Evolutionary conservation across 495 filamentous ascomycete genomes (phyloP).

Genomic region (Penicillium canescens): DNA sequence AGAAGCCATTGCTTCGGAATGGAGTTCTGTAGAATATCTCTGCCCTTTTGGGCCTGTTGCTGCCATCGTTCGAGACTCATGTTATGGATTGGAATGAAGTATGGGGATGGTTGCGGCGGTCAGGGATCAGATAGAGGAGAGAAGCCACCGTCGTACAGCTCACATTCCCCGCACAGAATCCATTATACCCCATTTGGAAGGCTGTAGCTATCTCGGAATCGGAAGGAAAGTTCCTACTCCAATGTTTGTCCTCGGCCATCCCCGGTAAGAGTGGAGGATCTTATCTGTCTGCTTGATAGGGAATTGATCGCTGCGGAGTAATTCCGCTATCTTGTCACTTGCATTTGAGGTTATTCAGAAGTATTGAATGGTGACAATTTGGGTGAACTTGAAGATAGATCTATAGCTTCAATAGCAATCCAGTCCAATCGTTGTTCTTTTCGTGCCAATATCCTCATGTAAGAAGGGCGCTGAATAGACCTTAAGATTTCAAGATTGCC

Average conservation of each 20-base stretch:
- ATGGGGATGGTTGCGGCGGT: not conserved
- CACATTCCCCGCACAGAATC: not conserved
- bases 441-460: too few species aligned
- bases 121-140: not conserved
- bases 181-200: not conserved
- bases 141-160: not conserved
- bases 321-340: conserved; percentile 1
- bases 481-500: too few species aligned
- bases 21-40: conserved; percentile 34
- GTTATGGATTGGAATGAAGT: not conserved
- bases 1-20: conserved; percentile 44
- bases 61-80: conserved; percentile 35
- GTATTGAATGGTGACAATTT: too few species aligned
- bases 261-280: not conserved
- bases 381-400: too few species aligned
- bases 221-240: conserved; percentile 4
- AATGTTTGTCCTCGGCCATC: not conserved
- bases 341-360: too few species aligned
- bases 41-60: conserved; percentile 33
- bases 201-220: conserved; percentile 4
- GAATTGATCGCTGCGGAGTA: conserved; percentile 6
- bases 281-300: not conserved
- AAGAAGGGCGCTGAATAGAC: too few species aligned
- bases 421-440: too few species aligned
- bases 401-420: too few species aligned